Evolutionary conservation across 2,329 filamentous ascomycete genomes (phyloP), one percentile per base, ranked within the genome.

Genomic region (Ascochyta koolunga): DNA sequence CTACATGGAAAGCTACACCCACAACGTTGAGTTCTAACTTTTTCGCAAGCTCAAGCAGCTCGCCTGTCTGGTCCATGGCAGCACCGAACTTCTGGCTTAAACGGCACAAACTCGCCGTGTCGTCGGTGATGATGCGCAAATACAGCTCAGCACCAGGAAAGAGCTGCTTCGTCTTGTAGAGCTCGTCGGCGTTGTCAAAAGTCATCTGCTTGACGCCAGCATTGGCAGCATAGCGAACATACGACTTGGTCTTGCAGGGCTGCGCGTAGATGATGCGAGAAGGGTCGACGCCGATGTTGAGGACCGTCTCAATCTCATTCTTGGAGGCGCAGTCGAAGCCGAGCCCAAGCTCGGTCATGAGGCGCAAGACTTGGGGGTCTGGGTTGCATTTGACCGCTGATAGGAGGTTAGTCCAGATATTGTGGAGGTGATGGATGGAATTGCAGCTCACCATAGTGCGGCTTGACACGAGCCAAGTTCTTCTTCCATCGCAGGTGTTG

Each of bases 321-420:
- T 98, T 98, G 78, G 93, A 98, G 60, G 95, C 95, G 78, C 95
- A 99, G 79, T 99, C 95, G 76, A 99, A 99, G 69, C 95, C 95
- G 62, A 91, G 93, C 70, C 93, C 95, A 62, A 99, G 84, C 65
- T 86, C 87, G 59, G 91, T 87, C 70, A 99, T 87, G 64, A 99
- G 89, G 72, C 89, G 88, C 64, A 99, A 83, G 60, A 99, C 88
- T 78, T 90, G 88, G 42, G 88, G 86, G 78, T 99, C 93, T 24
- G 93, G 93, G 83, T 99, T 99, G 81, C 95, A 99, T 81, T 99
- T 99, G 82, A 99, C 93, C 66, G 93, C 93, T 93, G 65, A 56
- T 35, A 19, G 27, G 0, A 24, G 44, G 64, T 76, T 51, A 77
- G 71, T 43, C 22, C 25, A 27, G 43, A 16, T 2, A 33, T 3